phyloP scores from a whole-genome alignment of 1,284 basidiomycete genomes.

The Tremellales sp. region DNA sequence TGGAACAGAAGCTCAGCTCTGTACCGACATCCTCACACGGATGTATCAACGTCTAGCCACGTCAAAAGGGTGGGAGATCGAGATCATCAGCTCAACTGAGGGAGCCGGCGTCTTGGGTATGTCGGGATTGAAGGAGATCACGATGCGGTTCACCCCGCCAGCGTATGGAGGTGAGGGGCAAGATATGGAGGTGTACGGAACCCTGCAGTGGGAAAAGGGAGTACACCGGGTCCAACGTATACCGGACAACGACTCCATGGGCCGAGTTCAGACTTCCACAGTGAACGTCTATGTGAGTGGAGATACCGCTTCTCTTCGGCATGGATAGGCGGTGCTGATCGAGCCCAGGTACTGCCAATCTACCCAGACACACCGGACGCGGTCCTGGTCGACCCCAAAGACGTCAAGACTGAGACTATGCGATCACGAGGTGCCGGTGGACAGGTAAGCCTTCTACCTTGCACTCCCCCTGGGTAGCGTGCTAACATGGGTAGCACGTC shows the following conservation, averaged over 20 bases:
- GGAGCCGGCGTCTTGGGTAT: slow-evolving; percentile 53
- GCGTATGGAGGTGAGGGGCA: slow-evolving; percentile 53
- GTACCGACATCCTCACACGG: slow-evolving; percentile 69
- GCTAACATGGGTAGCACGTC: slow-evolving; percentile 74
- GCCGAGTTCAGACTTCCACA: slow-evolving; percentile 89
- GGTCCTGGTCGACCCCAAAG: slow-evolving; percentile 71
- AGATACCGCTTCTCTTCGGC: neutral
- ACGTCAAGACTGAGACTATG: slow-evolving; percentile 90
- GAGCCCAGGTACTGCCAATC: slow-evolving; percentile 67
- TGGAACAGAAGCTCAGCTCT: slow-evolving; percentile 81
- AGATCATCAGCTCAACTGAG: slow-evolving; percentile 41
- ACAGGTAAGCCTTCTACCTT: slow-evolving; percentile 57
- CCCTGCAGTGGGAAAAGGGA: slow-evolving; percentile 83
- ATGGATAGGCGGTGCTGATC: slow-evolving; percentile 5
- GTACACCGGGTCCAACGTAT: slow-evolving; percentile 95
- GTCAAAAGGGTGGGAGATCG: slow-evolving; percentile 46
- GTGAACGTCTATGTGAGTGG: slow-evolving; percentile 73
- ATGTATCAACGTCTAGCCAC: slow-evolving; percentile 78
- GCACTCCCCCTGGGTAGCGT: neutral
- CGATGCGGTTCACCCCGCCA: slow-evolving; percentile 51
- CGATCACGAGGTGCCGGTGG: slow-evolving; percentile 91
- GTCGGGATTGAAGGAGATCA: slow-evolving; percentile 78
- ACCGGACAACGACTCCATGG: slow-evolving; percentile 80
- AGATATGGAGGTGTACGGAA: slow-evolving; percentile 71
- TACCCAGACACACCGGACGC: slow-evolving; percentile 56